Percentiles rank a stretch among this genome's conserved stretches.
phyloP scores from a whole-genome alignment of 139 green algal species.

The Parachlorella kessleri region DNA sequence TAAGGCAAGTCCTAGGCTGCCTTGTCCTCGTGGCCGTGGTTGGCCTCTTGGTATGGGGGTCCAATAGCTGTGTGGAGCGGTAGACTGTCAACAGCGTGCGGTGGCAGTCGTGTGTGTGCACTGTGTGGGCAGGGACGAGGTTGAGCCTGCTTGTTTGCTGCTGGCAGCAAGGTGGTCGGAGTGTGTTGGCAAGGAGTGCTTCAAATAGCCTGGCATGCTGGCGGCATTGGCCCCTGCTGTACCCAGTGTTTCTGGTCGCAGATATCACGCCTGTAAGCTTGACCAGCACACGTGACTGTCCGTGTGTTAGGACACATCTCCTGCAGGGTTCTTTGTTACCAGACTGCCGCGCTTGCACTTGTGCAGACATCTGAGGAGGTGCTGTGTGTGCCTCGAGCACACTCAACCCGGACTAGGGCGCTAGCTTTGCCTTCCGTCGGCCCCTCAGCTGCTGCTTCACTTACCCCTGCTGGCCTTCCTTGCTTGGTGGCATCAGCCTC shows the following conservation, averaged over 20 bases:
- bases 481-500: conserved; percentile 52
- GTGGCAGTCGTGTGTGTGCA: too few species aligned
- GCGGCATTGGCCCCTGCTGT: not conserved
- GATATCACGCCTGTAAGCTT: not conserved
- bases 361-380: conserved; percentile 13
- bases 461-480: not conserved
- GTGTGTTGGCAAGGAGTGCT: not conserved
- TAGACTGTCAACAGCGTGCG: too few species aligned
- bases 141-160: not conserved
- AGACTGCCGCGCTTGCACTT: not conserved
- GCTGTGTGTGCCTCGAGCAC: conserved; percentile 31
- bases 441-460: not conserved
- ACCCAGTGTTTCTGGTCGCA: not conserved
- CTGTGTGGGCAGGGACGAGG: too few species aligned
- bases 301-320: not conserved
- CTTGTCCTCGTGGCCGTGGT: too few species aligned
- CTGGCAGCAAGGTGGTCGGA: not conserved
- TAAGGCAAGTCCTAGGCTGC: too few species aligned
- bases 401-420: conserved; percentile 26
- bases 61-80: too few species aligned
- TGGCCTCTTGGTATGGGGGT: too few species aligned
- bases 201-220: not conserved
- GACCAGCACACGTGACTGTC: not conserved
- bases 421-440: not conserved
- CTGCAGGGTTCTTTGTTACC: not conserved